phyloP scores from a whole-genome alignment of 106 monocot species.

The Platanthera guangdongensis region DNA sequence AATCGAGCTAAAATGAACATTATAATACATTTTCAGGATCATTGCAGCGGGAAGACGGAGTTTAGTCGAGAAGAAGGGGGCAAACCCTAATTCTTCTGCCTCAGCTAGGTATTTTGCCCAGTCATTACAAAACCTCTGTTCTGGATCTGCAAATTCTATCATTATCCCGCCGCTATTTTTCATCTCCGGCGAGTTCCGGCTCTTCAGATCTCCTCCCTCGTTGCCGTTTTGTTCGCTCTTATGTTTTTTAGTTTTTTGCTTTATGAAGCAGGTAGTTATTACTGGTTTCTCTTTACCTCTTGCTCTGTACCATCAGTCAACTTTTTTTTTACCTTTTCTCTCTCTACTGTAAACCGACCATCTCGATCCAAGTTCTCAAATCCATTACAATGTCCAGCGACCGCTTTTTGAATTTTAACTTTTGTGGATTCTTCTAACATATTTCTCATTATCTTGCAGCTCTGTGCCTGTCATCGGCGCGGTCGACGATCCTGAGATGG shows the following conservation, averaged over 20 bases:
- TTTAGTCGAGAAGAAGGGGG: background rate
- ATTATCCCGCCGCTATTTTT: too few relatives aligned
- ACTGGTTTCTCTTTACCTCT: background rate
- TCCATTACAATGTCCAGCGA: background rate
- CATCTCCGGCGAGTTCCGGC: background rate
- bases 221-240: slow-evolving; percentile 1
- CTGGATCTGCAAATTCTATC: background rate
- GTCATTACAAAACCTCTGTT: background rate
- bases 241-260: background rate
- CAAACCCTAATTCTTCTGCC: background rate
- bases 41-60: background rate
- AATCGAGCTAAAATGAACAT: background rate
- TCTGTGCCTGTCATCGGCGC: slow-evolving; percentile 19
- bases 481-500: slow-evolving; percentile 47
- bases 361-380: slow-evolving; percentile 16
- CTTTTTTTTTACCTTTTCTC: background rate
- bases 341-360: slow-evolving; percentile 7
- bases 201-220: background rate
- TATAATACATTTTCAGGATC: background rate
- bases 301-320: background rate
- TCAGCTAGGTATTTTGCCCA: background rate
- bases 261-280: background rate
- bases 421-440: background rate
- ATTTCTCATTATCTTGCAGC: background rate
- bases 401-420: background rate